Evolutionary conservation across 495 filamentous ascomycete species (phyloP), one percentile per base, ranked within the genome.

Genomic region (Lepidopterella palustris): DNA sequence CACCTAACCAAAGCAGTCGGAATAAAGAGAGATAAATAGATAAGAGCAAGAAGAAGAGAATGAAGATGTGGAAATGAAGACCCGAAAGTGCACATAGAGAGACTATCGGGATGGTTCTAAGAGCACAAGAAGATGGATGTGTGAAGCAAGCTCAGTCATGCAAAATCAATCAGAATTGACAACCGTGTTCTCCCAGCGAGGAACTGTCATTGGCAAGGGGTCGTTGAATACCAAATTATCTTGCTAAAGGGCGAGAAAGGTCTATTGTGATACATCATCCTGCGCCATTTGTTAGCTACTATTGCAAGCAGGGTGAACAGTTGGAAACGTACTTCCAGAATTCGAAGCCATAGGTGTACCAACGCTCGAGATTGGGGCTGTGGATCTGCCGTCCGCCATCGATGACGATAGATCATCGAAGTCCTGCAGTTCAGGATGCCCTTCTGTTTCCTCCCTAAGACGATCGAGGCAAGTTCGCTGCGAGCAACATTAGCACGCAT

Each of bases 401-500:
- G 72, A 72, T 9, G 75, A 78, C 6, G 48, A 71, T 31, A 79
- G 76, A 40, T 77, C 77, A 55, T 93, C 90, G 25, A 86, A 84
- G 56, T 87, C 86, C 65, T 80, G 81, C 45, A 92, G 81, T 67
- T 91, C 83, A 2, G 89, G 87, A 68, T 91, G 78, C 10, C 77
- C 77, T 32, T 79, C 82, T n/a, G 88, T 81, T 62, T 87, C 83
- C 49, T 85, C 85, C 67, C 80, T 82, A 48, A 92, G 77, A 67
- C 82, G 83, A n/a, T 76, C 71, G 39, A 85, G 72, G 71, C 82
- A 88, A 68, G 84, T 66, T 39, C 63, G 45, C 64, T 68, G 15
- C 6, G 21, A 26, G 5, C 10, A 50, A 26, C 15, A 15, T 13
- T 23, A 15, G 18, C 20, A 28, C 5, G 29, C 13, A 5, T 27